Percentiles rank a stretch among this genome's conserved stretches.
Conservation (phyloP, 179 eudicot species). For the Silene noctiflora region DNA sequence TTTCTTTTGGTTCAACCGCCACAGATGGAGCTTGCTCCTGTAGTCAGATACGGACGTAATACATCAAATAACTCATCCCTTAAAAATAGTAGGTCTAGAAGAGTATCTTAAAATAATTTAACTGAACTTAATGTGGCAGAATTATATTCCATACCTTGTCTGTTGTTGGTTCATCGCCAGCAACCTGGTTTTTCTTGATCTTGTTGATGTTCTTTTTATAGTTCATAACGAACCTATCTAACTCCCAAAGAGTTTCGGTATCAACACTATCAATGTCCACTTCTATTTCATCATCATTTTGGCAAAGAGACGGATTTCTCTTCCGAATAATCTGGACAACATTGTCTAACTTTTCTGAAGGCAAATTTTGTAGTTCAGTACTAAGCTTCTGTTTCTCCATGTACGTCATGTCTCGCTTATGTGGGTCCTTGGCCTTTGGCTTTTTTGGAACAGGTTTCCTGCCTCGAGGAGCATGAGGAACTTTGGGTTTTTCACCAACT, state of each 20-base stretch:
- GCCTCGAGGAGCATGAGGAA: constrained; percentile 27
- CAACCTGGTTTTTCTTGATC: constrained; percentile 34
- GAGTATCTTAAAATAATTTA: not conserved
- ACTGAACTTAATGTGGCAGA: not conserved
- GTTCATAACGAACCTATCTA: constrained; percentile 48
- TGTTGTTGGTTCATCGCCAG: constrained; percentile 23
- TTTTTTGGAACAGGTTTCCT: constrained; percentile 42
- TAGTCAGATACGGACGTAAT: not conserved
- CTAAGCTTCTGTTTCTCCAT: constrained; percentile 48
- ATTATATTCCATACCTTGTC: constrained; percentile 29
- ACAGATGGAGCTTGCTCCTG: constrained; percentile 39
- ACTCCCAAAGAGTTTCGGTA: constrained; percentile 51
- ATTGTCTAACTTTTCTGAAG: constrained; percentile 46
- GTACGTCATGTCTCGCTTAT: constrained; percentile 48
- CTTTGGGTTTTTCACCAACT: constrained; percentile 31
- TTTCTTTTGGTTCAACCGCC: constrained; percentile 36
- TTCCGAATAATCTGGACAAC: constrained; percentile 48
- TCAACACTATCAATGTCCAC: constrained; percentile 54
- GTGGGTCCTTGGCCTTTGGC: constrained; percentile 48
- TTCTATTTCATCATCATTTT: constrained; percentile 49
- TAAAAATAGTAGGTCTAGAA: constrained; percentile 2
- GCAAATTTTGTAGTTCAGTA: constrained; percentile 44
- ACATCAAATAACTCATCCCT: constrained; percentile 14
- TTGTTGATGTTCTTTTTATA: constrained; percentile 44
- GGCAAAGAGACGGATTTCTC: constrained; percentile 46